Base-by-base conservation (phyloP, 2,329 filamentous ascomycete species). In the Exserohilum rostratum region DNA sequence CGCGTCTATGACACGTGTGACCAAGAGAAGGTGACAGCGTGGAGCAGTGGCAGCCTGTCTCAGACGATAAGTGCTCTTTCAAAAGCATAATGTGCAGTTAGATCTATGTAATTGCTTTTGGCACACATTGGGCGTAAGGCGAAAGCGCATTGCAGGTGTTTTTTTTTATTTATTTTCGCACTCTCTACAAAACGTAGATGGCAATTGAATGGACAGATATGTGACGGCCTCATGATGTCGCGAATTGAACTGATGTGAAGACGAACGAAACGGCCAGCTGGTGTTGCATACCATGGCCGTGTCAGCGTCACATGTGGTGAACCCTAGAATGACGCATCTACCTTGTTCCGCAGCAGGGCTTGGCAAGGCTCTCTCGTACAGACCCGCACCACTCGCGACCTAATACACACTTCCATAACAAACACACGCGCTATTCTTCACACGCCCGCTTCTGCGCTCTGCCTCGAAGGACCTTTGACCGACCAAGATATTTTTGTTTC, bases 1-100 rank as follows among this genome's bases (percentile, higher is more conserved):
- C 80, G 83, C 63, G 75, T 90, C 3, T 84, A 85, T 77, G 81
- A 86, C 54, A 88, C 84, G 3, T 88, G 87, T 67, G 88, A 92
- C 68, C 80, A 82, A 56, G 81, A 83, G n/a, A 85, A 86, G 63
- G 82, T 91, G 9, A 76, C 77, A 52, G 78, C 75, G 20, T 95
- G 90, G 90, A 90, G 87, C 66, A 66, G 65, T 81, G 81, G 63
- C 10, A 62, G 60, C 6, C 52, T 68, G 17, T 60, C 42, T 6
- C 44, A 50, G 22, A 47, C 55, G 18, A 45, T 66, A 12, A 50
- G 53, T 13, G 45, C 51, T 7, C 44, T 66, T 31, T 39, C 42
- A 17, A 56, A 58, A 13, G 58, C 39, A 29, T 54, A 31, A 45
- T 51, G 39, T 42, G 53, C 20, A 56, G 4, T 33, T 15, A 34